phyloP scores from a whole-genome alignment of 257 asterid genomes.

The Solanum sejunctum region DNA sequence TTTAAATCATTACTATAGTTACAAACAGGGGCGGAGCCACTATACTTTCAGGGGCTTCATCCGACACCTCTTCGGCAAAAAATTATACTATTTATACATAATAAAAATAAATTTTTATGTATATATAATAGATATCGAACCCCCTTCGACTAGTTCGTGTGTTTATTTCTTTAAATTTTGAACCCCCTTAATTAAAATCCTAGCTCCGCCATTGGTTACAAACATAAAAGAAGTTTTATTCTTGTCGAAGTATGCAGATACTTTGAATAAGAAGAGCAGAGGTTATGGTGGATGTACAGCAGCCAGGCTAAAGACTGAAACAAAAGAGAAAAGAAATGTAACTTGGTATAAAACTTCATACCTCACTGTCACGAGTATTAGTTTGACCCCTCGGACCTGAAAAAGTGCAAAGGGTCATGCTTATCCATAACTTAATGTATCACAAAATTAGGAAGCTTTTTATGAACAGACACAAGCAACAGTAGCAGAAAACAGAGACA shows the following conservation, averaged over 20 bases:
- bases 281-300: constrained; percentile 1
- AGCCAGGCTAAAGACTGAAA: not conserved
- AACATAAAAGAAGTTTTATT: not conserved
- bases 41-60: no score
- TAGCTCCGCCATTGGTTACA: not conserved
- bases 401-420: constrained; percentile 5
- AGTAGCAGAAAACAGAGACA: not conserved
- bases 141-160: no score
- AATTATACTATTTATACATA: no score
- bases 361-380: constrained; percentile 54
- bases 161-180: no score
- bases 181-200: no score
- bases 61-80: no score
- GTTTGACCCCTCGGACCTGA: constrained; percentile 68
- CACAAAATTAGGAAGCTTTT: not conserved
- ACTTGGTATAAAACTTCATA: constrained; percentile 5
- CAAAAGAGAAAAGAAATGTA: not conserved
- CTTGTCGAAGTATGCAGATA: not conserved
- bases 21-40: not conserved
- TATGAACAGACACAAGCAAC: not conserved
- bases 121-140: no score
- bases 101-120: no score
- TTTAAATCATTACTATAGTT: not conserved
- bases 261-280: not conserved
- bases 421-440: not conserved